Percentiles rank a stretch among this genome's conserved stretches.
These are phyloP conservation scores for Malus hybrid DNA, from an alignment of 331 rosid genomes.

Conservation along the genomic window DNA sequence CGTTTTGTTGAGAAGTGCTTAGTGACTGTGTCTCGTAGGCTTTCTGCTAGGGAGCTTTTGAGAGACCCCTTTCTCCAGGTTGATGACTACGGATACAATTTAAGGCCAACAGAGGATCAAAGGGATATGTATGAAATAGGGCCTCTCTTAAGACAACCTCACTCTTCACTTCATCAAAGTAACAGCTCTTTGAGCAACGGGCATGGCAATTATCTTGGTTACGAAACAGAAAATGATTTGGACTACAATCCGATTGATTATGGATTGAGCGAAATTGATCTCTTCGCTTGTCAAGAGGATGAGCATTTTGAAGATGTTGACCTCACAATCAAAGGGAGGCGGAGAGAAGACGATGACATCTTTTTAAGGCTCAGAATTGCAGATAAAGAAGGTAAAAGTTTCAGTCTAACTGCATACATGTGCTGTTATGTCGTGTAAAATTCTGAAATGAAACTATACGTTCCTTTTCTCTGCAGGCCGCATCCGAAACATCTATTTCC, in stretches of 20 bases:
- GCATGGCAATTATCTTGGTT: slow-evolving; percentile 38
- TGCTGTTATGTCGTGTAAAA: neutral
- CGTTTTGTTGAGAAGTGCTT: slow-evolving; percentile 85
- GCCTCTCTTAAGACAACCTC: slow-evolving; percentile 43
- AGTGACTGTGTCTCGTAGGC: slow-evolving; percentile 67
- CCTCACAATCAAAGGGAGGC: slow-evolving; percentile 62
- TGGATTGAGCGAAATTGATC: slow-evolving; percentile 52
- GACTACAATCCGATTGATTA: slow-evolving; percentile 30
- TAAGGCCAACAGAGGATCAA: slow-evolving; percentile 32
- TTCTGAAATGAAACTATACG: neutral
- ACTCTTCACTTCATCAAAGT: slow-evolving; percentile 31
- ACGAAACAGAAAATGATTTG: slow-evolving; percentile 36
- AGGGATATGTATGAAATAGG: slow-evolving; percentile 52
- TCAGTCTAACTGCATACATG: neutral
- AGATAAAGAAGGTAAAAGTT: slow-evolving; percentile 76
- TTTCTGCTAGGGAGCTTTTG: slow-evolving; percentile 81
- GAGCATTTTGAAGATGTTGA: slow-evolving; percentile 55
- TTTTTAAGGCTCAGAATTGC: slow-evolving; percentile 88
- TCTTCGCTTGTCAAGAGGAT: slow-evolving; percentile 64
- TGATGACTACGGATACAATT: slow-evolving; percentile 51
- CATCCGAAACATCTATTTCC: slow-evolving; percentile 90
- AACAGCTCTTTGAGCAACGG: slow-evolving; percentile 33
- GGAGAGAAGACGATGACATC: slow-evolving; percentile 64
- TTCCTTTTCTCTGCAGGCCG: slow-evolving; percentile 42
- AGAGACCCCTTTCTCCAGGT: slow-evolving; percentile 77